Base-by-base conservation (phyloP, 495 filamentous ascomycete genomes). In the Darksidea phi region DNA sequence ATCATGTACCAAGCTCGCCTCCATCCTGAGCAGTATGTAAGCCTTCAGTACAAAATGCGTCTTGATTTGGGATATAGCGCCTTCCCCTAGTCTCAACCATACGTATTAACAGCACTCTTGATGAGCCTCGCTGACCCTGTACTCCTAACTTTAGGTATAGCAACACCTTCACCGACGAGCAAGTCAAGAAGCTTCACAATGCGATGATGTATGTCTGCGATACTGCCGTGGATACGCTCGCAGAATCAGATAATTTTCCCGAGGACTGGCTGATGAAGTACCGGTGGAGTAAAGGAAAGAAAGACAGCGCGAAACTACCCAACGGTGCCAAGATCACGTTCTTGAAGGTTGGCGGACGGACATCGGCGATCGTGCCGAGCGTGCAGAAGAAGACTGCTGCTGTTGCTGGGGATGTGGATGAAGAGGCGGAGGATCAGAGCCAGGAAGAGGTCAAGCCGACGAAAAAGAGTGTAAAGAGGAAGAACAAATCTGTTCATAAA, bases 201-300 rank as follows among this genome's bases (percentile, higher is more conserved):
- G 80, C 87, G 0, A 84, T 97, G 37, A 77, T 86, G 54, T 83
- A 88, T 55, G 86, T 98, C 37, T 96, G 90, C 67, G 80, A 85
- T 42, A 84, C 82, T 4, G 88, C 93, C 0, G 84, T 92, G 8
- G 88, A 90, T 53, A 80, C 85, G 28, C 78, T 94, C 28, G 92
- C 86, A 1, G 93, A 97, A 52, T 89, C 85, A 1, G 83, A 85
- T 18, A 79, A 87, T 70, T 96, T 97, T 67, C 94, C 94, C 0
- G 81, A 91, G 45, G 78, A 92, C 55, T 98, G 68, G 94, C 76
- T 98, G 26, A 95, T 97, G 79, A 85, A 89, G 47, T 83, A 96
- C 72, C 84, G 94, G 18, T 96, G 92, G 93, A 79, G 85, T 10
- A 95, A 95, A 69, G 92, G 92, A 13, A 89, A 89, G 75, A 92